Percentiles rank a stretch among this genome's conserved stretches.
phyloP scores from a whole-genome alignment of 345 rosid species.

The Clarkia xantiana region DNA sequence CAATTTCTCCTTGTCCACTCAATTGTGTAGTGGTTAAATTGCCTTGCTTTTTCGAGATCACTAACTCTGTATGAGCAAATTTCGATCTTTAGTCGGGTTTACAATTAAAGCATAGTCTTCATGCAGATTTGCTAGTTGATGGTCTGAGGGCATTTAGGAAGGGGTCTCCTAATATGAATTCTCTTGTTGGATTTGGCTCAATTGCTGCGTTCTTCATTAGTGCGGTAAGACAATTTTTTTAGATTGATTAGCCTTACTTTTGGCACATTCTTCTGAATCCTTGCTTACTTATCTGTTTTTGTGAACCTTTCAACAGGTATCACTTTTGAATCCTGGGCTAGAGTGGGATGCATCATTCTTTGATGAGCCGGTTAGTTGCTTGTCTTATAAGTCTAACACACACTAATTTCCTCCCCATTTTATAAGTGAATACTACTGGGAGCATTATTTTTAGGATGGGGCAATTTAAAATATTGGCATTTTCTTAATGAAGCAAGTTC shows the following conservation, averaged over 20 bases:
- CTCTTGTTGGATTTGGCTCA: slow-evolving; percentile 84
- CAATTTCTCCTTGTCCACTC: neutral
- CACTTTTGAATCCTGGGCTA: slow-evolving; percentile 75
- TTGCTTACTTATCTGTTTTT: slow-evolving; percentile 8
- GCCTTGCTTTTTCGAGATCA: too few species aligned
- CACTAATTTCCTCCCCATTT: slow-evolving; percentile 6
- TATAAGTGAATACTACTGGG: neutral
- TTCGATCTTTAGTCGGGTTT: too few species aligned
- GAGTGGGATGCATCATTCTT: slow-evolving; percentile 91
- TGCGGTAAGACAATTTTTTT: slow-evolving; percentile 34
- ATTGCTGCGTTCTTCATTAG: slow-evolving; percentile 74
- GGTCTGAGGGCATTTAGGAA: slow-evolving; percentile 68
- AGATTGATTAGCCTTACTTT: slow-evolving; percentile 5
- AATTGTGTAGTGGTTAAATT: too few species aligned
- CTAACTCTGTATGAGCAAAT: neutral
- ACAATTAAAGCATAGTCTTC: too few species aligned
- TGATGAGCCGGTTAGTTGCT: slow-evolving; percentile 87
- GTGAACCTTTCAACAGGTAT: slow-evolving; percentile 25
- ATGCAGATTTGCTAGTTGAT: slow-evolving; percentile 66
- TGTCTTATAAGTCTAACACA: slow-evolving; percentile 16
- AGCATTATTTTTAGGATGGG: too few species aligned
- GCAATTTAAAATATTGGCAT: too few species aligned
- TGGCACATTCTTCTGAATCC: neutral
- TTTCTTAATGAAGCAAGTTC: too few species aligned
- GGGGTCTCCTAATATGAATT: slow-evolving; percentile 95